These are phyloP conservation scores for Vigna hirtella DNA, from an alignment of 306 rosid genomes.

Conservation along the genomic window DNA sequence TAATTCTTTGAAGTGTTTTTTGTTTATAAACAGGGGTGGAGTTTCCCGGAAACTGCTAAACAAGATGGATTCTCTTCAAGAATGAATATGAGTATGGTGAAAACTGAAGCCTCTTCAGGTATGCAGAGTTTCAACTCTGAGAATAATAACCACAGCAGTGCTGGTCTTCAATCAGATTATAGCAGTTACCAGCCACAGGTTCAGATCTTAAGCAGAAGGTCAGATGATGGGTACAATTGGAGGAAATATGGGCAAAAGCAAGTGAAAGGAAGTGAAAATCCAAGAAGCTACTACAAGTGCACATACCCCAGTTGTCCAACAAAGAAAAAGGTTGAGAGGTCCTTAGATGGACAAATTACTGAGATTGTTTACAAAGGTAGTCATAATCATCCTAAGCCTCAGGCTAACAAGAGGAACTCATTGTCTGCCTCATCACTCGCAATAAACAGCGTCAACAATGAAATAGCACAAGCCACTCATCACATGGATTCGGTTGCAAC, in stretches of 20 bases:
- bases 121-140: conserved; percentile 60
- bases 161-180: conserved; percentile 52
- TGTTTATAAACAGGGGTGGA: conserved; percentile 63
- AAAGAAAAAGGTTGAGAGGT: conserved; percentile 92
- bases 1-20: conserved; percentile 16
- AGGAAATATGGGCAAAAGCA: conserved; percentile 97
- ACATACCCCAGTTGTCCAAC: conserved; percentile 91
- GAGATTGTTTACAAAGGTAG: conserved; percentile 95
- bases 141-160: conserved; percentile 39
- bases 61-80: conserved; percentile 56
- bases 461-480: conserved; percentile 54
- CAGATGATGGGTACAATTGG: conserved; percentile 98
- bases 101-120: conserved; percentile 57
- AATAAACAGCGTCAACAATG: conserved; percentile 49
- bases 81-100: conserved; percentile 52
- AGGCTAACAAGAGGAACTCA: conserved; percentile 69
- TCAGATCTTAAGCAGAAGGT: conserved; percentile 67
- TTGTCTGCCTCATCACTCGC: conserved; percentile 51
- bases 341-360: conserved; percentile 87
- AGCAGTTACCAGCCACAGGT: conserved; percentile 51
- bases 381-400: conserved; percentile 95
- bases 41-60: conserved; percentile 59
- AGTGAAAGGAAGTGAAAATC: conserved; percentile 98
- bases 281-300: conserved; percentile 96
- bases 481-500: conserved; percentile 70